A percentile compares a stretch with the other conserved stretches of the same genome.
These are phyloP conservation scores for Pseudogymnoascus sp. DNA, from an alignment of 2,329 filamentous ascomycete genomes.

Conservation along the genomic window DNA sequence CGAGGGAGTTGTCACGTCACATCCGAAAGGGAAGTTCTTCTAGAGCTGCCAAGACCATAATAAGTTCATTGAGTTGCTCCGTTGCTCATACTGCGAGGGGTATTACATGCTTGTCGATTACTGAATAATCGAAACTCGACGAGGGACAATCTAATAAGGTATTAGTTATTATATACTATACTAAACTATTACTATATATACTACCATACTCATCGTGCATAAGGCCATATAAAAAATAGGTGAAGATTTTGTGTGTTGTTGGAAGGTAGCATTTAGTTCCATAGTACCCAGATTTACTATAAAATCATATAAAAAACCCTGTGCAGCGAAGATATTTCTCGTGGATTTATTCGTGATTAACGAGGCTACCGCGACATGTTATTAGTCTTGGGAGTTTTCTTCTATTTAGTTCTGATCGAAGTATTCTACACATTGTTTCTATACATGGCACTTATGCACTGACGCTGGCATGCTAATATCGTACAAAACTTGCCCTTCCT, in stretches of 20 bases:
- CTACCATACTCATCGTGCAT: not conserved
- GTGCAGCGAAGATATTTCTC: not conserved
- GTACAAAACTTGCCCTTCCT: not conserved
- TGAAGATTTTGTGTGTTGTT: not conserved
- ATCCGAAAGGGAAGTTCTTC: conserved; percentile 29
- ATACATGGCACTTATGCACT: not conserved
- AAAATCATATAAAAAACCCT: not conserved
- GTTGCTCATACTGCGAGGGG: not conserved
- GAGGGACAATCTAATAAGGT: not conserved
- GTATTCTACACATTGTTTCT: not conserved
- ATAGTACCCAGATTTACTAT: not conserved
- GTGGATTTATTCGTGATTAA: not conserved
- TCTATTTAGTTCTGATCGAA: not conserved
- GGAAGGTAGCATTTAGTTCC: not conserved
- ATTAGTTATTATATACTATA: not conserved
- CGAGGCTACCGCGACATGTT: not conserved
- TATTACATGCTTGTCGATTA: not conserved
- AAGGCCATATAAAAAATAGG: not conserved
- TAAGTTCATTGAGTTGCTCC: not conserved
- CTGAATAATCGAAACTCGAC: not conserved
- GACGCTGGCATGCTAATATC: not conserved
- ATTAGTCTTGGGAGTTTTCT: not conserved
- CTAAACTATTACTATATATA: not conserved
- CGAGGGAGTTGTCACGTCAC: conserved; percentile 22
- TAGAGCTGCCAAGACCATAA: conserved; percentile 14